phyloP scores from a whole-genome alignment of 2,329 filamentous ascomycete genomes.

The Phyllosticta citrichinensis region DNA sequence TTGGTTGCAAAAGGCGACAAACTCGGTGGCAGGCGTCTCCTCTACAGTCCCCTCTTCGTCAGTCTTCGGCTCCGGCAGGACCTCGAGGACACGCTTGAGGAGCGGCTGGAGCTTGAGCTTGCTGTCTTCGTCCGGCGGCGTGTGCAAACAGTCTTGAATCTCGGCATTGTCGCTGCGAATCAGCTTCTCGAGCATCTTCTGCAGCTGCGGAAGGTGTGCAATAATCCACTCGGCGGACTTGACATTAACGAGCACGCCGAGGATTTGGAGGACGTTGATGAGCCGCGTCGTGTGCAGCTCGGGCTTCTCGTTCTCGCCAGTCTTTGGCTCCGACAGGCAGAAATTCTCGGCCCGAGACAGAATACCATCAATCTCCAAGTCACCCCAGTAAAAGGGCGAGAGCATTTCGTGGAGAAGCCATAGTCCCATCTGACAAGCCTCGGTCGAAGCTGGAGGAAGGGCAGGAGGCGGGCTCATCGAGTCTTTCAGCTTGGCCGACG shows the following conservation, averaged over 20 bases:
- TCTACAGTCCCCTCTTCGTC: conserved; percentile 74
- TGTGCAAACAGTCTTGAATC: conserved; percentile 84
- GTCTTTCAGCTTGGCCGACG: conserved; percentile 51
- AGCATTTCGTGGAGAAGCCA: conserved; percentile 73
- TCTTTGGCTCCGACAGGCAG: conserved; percentile 57
- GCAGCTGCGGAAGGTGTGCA: conserved; percentile 63
- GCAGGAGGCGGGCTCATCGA: conserved; percentile 34
- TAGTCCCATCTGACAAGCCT: conserved; percentile 79
- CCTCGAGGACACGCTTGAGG: conserved; percentile 74
- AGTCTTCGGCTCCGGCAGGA: conserved; percentile 71
- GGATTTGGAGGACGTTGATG: conserved; percentile 86
- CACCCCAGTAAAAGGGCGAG: conserved; percentile 80
- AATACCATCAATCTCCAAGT: conserved; percentile 73
- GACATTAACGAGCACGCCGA: conserved; percentile 79
- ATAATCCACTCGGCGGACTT: conserved; percentile 88
- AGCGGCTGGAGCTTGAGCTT: conserved; percentile 58
- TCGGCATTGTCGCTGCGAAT: conserved; percentile 83
- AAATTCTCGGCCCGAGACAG: conserved; percentile 86
- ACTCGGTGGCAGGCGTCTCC: conserved; percentile 69
- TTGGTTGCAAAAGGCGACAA: conserved; percentile 73
- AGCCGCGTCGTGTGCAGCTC: conserved; percentile 78
- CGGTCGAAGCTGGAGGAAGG: conserved; percentile 48
- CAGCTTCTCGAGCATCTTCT: conserved; percentile 83
- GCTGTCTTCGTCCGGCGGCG: conserved; percentile 59
- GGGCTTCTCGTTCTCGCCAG: conserved; percentile 38